A percentile compares a stretch with the other conserved stretches of the same genome.
Conservation (phyloP, 1,139 yeast species). For the Protomyces arabidopsidicola region DNA sequence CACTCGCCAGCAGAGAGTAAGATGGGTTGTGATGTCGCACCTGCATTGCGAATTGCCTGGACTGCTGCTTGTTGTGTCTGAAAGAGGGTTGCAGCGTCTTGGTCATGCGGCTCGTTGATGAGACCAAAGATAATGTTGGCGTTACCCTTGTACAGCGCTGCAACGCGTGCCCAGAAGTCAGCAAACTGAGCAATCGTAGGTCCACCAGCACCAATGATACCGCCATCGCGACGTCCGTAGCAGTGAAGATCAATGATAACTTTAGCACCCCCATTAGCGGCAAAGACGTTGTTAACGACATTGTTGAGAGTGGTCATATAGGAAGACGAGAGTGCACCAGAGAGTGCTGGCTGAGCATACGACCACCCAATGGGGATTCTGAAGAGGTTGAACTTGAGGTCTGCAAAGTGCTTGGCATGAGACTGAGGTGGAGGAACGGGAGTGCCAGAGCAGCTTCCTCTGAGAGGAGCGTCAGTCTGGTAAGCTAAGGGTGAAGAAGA, state of each 20-base stretch:
- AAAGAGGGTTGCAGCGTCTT: not conserved
- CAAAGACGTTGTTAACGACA: not conserved
- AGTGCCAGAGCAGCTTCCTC: not conserved
- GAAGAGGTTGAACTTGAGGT: not conserved
- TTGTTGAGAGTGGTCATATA: not conserved
- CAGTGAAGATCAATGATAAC: not conserved
- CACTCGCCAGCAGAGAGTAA: not conserved
- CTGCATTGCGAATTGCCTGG: not conserved
- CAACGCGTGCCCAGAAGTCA: not conserved
- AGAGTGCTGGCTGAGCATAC: not conserved
- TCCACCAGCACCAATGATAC: not conserved
- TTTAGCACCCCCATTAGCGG: not conserved
- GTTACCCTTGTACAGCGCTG: not conserved
- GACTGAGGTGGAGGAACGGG: not conserved
- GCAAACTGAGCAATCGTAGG: not conserved
- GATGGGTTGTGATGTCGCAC: not conserved
- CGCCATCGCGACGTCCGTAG: not conserved
- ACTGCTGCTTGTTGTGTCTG: not conserved
- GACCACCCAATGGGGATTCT: not conserved
- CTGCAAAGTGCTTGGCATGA: not conserved
- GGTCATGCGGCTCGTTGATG: not conserved
- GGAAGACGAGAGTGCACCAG: not conserved
- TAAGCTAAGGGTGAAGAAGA: not conserved
- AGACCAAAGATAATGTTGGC: not conserved
- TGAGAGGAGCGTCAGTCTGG: not conserved